Conservation (phyloP, 2,329 filamentous ascomycete genomes). For the Drechslerella coelobrocha region DNA sequence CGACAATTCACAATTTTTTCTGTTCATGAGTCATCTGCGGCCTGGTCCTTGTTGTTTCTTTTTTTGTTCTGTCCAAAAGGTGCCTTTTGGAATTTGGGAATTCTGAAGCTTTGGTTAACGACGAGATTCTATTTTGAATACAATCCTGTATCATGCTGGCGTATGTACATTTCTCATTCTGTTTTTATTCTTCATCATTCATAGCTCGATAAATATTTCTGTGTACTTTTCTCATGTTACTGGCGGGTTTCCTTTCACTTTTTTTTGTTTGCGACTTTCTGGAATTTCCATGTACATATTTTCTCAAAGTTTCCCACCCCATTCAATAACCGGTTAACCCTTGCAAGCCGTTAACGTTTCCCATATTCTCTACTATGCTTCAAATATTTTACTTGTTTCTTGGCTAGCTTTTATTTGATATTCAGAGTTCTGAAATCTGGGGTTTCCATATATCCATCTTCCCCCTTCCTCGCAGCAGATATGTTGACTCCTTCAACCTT, state of each 20-base stretch:
- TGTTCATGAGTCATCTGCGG: conserved; percentile 20
- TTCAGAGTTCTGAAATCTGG: neutral
- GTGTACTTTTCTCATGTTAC: conserved; percentile 32
- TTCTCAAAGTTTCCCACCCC: conserved; percentile 43
- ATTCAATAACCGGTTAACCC: conserved; percentile 13
- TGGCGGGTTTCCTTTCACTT: conserved; percentile 39
- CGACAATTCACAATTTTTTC: conserved; percentile 2
- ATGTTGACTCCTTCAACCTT: too few relatives aligned
- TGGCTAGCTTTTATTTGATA: neutral
- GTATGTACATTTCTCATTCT: conserved; percentile 50
- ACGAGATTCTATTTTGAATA: conserved; percentile 40
- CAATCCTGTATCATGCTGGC: conserved; percentile 50
- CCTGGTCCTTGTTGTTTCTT: conserved; percentile 39
- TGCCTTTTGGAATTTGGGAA: conserved; percentile 34
- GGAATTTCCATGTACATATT: conserved; percentile 46
- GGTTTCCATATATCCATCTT: neutral
- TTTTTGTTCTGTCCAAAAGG: conserved; percentile 27
- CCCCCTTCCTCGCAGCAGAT: too few relatives aligned
- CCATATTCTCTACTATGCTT: conserved; percentile 4
- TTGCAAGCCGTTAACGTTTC: conserved; percentile 14
- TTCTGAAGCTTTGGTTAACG: conserved; percentile 7
- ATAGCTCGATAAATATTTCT: conserved; percentile 46
- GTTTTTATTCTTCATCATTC: conserved; percentile 38
- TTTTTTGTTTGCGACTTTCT: conserved; percentile 48
- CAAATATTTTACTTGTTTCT: conserved; percentile 12